These are phyloP conservation scores for Cymodocea nodosa DNA, from an alignment of 116 monocot genomes.

Conservation along the genomic window DNA sequence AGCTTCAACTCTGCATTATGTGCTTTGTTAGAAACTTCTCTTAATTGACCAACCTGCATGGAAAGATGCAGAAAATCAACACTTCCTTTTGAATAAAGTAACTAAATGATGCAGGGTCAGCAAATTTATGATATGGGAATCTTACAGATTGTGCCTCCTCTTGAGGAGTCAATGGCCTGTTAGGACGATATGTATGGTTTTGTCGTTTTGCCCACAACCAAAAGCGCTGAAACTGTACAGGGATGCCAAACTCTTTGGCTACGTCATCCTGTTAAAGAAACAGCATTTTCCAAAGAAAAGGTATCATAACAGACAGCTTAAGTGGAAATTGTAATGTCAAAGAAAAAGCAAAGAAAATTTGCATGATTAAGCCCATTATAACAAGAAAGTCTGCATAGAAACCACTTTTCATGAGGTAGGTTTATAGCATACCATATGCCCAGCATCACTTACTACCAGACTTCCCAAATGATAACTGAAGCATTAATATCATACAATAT, in stretches of 20 bases:
- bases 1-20: slow-evolving; percentile 93
- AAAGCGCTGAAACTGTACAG: slow-evolving; percentile 78
- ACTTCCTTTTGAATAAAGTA: no score
- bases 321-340: background rate
- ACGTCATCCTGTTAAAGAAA: slow-evolving; percentile 72
- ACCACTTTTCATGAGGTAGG: no score
- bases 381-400: no score
- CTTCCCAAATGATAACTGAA: no score
- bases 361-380: no score
- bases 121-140: background rate
- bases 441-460: no score
- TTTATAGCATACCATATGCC: no score
- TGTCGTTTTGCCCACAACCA: slow-evolving; percentile 99
- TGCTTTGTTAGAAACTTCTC: slow-evolving; percentile 83
- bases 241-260: slow-evolving; percentile 91
- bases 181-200: slow-evolving; percentile 98
- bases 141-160: slow-evolving; percentile 96
- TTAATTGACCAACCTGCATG: slow-evolving; percentile 85
- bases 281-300: background rate
- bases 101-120: no score
- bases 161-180: slow-evolving; percentile 70
- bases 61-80: slow-evolving; percentile 4
- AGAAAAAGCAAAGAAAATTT: no score
- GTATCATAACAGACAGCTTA: background rate
- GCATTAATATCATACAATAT: no score